phyloP scores from a whole-genome alignment of 106 monocot species.

The Phalaenopsis equestris region DNA sequence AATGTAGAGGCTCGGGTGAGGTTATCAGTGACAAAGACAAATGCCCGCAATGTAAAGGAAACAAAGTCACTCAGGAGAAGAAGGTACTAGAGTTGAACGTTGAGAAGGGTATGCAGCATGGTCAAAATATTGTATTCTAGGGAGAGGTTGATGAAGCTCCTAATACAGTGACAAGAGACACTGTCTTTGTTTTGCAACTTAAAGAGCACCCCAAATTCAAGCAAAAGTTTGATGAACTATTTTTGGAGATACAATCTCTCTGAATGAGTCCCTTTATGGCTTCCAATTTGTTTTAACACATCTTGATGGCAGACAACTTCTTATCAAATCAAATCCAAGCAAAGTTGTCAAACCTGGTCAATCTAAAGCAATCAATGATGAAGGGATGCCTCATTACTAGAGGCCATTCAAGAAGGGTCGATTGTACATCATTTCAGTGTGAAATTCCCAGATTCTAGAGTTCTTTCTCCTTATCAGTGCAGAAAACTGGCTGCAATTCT shows the following conservation, averaged over 20 bases:
- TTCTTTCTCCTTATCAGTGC: constrained; percentile 36
- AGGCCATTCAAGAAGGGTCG: constrained; percentile 39
- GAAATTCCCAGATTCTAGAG: constrained; percentile 31
- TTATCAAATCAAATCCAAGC: constrained; percentile 45
- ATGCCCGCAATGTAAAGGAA: constrained; percentile 64
- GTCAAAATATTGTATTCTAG: constrained; percentile 71
- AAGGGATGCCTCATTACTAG: constrained; percentile 21
- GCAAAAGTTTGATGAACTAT: constrained; percentile 43
- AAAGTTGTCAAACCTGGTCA: constrained; percentile 30
- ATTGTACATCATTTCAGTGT: constrained; percentile 39
- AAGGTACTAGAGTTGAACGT: constrained; percentile 77
- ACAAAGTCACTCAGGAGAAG: constrained; percentile 65
- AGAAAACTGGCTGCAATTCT: constrained; percentile 21
- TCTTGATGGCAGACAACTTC: constrained; percentile 59
- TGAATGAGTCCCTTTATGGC: constrained; percentile 61
- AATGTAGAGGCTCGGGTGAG: constrained; percentile 62
- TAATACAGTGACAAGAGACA: constrained; percentile 58
- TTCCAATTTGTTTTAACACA: constrained; percentile 51
- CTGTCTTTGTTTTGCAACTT: constrained; percentile 62
- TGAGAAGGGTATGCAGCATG: constrained; percentile 89
- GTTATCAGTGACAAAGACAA: constrained; percentile 70
- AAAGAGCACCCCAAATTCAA: constrained; percentile 69
- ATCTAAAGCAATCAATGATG: constrained; percentile 19
- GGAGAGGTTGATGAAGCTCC: constrained; percentile 92
- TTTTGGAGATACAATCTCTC: constrained; percentile 41